Conservation (phyloP, 306 rosid genomes). For the Elaeagnus macrophylla region DNA sequence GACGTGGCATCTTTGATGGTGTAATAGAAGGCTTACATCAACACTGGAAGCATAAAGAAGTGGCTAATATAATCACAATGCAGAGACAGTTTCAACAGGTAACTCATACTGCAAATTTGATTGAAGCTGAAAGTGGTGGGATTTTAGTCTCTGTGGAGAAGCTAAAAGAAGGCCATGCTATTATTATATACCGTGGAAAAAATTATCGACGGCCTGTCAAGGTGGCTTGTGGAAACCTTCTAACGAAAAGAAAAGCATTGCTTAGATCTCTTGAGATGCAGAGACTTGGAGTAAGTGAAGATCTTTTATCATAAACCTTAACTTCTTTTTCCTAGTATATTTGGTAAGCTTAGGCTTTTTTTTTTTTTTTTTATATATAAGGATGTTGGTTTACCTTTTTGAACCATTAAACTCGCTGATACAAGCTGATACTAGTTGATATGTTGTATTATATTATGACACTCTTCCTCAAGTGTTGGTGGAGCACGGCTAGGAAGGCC, state of each 20-base stretch:
- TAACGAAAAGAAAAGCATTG: constrained; percentile 66
- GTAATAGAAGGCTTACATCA: constrained; percentile 75
- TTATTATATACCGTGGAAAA: constrained; percentile 78
- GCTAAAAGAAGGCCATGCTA: constrained; percentile 64
- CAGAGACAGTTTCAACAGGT: constrained; percentile 52
- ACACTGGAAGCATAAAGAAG: constrained; percentile 88
- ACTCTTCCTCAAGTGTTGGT: too few species aligned
- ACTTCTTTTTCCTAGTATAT: constrained; percentile 12
- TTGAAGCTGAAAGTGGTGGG: constrained; percentile 81
- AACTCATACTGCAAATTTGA: constrained; percentile 48
- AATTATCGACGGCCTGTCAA: constrained; percentile 53
- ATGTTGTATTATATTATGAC: too few species aligned
- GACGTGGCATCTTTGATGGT: constrained; percentile 82
- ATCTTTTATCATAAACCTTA: constrained; percentile 6
- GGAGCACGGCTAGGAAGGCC: too few species aligned
- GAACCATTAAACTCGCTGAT: too few species aligned
- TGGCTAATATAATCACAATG: constrained; percentile 76
- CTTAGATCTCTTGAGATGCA: constrained; percentile 70
- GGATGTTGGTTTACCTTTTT: too few species aligned
- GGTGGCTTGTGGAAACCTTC: constrained; percentile 37
- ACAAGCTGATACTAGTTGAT: too few species aligned
- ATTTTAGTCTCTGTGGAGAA: constrained; percentile 65
- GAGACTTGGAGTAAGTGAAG: constrained; percentile 65
- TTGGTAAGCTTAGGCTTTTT: constrained; percentile 5
- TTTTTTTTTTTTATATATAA: neutral